Base-by-base conservation (phyloP, 2,329 filamentous ascomycete genomes). In the Dactylellina haptotyla region DNA sequence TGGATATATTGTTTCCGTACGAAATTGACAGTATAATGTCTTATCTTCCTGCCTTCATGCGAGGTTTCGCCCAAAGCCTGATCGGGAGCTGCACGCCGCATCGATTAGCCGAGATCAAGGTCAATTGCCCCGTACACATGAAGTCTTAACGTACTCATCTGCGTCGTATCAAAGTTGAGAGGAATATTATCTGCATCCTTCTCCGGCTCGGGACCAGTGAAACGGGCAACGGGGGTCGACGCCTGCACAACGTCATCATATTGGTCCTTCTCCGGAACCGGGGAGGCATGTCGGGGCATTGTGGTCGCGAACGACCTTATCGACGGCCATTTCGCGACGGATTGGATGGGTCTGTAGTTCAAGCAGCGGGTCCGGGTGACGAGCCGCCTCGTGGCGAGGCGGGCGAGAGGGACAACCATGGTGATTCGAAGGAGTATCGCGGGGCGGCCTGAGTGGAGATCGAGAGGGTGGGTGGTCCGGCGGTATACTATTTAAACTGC, bases 11-110 rank as follows among this genome's bases (percentile, higher is more conserved):
- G 34, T 32, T 30, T 43, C 48, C 76, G 48, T 75, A 78, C 77
- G 80, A 99, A 99, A 86, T 99, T 99, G 85, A 99, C 94, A 4
- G 95, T 99, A 84, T 99, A 99, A 84, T 99, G 95, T 77, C 95
- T 89, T 81, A 99, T 90, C 87, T 97, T 98, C 82, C 94, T 90
- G 83, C 84, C 73, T 39, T 82, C 77, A 86, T 84, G 58, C 84
- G 82, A 43, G 78, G 82, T 25, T 84, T 81, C 76, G 82, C 83
- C 72, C 9, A 73, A 28, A 41, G 61, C 61, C 61, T 41, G 25
- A 14, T 73, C 69, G 32, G 79, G 77, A 66, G 84, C 83, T 63
- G 78, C 75, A 9, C 80, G 23, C 10, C 9, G 5, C 77, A 30
- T 78, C 75, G 75, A 82, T 83, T 61, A 76, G 69, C 34, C 82